Percentiles rank a stretch among this genome's conserved stretches.
phyloP scores from a whole-genome alignment of 2,329 filamentous ascomycete genomes.

The Colletotrichum phormii region DNA sequence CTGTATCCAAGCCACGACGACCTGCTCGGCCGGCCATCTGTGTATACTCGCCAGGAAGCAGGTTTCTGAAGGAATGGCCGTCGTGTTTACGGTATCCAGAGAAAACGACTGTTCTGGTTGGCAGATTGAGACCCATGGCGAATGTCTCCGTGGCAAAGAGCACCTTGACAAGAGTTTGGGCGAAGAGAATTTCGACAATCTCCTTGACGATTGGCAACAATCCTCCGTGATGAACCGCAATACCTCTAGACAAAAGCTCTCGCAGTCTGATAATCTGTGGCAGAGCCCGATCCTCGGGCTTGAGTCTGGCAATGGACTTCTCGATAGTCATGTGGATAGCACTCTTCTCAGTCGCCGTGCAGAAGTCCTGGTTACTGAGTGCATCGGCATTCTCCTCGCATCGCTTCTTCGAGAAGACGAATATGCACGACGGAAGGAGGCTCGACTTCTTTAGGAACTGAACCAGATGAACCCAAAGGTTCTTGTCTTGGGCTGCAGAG shows the following conservation, averaged over 20 bases:
- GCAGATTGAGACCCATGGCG: conserved; percentile 96
- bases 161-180: conserved; percentile 94
- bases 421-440: conserved; percentile 92
- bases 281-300: conserved; percentile 88
- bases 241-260: conserved; percentile 86
- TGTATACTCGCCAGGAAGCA: conserved; percentile 95
- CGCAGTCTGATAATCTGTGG: conserved; percentile 91
- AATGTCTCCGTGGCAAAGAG: conserved; percentile 98
- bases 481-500: conserved; percentile 93
- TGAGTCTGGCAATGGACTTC: conserved; percentile 90
- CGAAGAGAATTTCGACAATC: conserved; percentile 95
- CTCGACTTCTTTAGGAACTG: conserved; percentile 89
- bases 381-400: conserved; percentile 98
- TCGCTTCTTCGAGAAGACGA: conserved; percentile 97
- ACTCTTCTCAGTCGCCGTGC: conserved; percentile 93
- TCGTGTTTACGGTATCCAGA: conserved; percentile 98
- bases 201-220: conserved; percentile 97
- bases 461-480: conserved; percentile 95
- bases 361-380: conserved; percentile 94
- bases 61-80: conserved; percentile 88
- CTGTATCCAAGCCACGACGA: conserved; percentile 89
- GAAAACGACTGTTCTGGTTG: conserved; percentile 96
- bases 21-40: conserved; percentile 98
- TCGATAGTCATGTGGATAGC: conserved; percentile 98
- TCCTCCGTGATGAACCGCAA: conserved; percentile 96